Percentiles rank a stretch among this genome's conserved stretches.
phyloP scores from a whole-genome alignment of 352 stramenopile species.

The Aphanomyces invadans region DNA sequence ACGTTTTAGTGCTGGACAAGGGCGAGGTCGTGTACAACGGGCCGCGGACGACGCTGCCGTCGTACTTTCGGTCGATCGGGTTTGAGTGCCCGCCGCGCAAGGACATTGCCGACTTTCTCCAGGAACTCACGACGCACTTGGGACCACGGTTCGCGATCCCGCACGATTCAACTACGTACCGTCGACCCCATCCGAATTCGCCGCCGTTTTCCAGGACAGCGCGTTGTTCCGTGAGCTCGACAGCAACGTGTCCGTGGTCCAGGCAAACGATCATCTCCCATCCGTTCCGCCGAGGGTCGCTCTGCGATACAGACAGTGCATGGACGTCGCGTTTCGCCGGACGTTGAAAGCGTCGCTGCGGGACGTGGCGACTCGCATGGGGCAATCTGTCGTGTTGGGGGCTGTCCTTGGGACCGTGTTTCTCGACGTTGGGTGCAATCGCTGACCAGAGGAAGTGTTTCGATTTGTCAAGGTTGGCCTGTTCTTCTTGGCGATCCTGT shows the following conservation, averaged over 20 bases:
- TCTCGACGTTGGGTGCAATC: slow-evolving; percentile 20
- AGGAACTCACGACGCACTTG: slow-evolving; percentile 54
- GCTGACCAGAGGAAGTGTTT: slow-evolving; percentile 12
- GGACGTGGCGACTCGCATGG: slow-evolving; percentile 42
- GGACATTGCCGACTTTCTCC: slow-evolving; percentile 78
- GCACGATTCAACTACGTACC: background rate
- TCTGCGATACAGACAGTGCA: slow-evolving; percentile 1
- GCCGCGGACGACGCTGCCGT: slow-evolving; percentile 28
- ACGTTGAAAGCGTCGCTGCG: slow-evolving; percentile 41
- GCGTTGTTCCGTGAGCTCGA: background rate
- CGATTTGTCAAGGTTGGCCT: slow-evolving; percentile 26
- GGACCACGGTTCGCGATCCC: slow-evolving; percentile 31
- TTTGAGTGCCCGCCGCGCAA: slow-evolving; percentile 42
- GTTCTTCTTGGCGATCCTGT: slow-evolving; percentile 30
- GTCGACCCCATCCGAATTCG: slow-evolving; percentile 11
- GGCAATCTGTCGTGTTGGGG: slow-evolving; percentile 42
- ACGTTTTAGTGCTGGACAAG: slow-evolving; percentile 70
- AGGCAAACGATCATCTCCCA: background rate
- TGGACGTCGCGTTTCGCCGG: slow-evolving; percentile 26
- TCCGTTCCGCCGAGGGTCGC: too few relatives aligned
- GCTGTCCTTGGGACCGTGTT: slow-evolving; percentile 39
- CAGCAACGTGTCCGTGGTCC: background rate
- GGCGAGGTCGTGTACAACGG: slow-evolving; percentile 79
- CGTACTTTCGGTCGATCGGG: slow-evolving; percentile 48
- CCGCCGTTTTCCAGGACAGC: background rate